phyloP scores from a whole-genome alignment of 2,329 filamentous ascomycete genomes.

The Colletotrichum somersetense region DNA sequence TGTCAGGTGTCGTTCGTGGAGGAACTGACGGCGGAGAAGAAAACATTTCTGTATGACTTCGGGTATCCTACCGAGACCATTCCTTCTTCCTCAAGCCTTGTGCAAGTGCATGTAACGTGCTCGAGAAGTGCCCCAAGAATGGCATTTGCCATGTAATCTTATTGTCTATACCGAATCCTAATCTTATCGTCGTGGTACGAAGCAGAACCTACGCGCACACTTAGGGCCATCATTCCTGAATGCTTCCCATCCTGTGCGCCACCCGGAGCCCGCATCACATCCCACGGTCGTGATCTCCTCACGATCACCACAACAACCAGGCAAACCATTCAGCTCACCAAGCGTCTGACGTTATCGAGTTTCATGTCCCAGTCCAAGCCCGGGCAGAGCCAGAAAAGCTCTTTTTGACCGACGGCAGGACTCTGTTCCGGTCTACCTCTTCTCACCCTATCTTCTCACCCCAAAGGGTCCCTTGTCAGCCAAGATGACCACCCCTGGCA shows the following conservation, averaged over 20 bases:
- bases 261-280: not conserved
- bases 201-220: not conserved
- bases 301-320: constrained; percentile 15
- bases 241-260: not conserved
- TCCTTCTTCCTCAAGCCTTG: not conserved
- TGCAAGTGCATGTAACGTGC: too few relatives aligned
- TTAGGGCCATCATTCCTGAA: not conserved
- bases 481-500: constrained; percentile 18
- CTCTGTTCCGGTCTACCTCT: constrained; percentile 29
- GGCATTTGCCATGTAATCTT: too few relatives aligned
- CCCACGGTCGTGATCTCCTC: not conserved
- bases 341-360: constrained; percentile 13
- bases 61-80: not conserved
- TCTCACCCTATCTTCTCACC: constrained; percentile 25
- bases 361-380: constrained; percentile 21
- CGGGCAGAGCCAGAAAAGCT: not conserved
- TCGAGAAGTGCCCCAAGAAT: not conserved
- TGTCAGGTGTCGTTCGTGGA: constrained; percentile 31
- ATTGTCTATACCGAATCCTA: too few relatives aligned
- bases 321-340: not conserved
- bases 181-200: not conserved
- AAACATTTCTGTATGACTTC: constrained; percentile 31
- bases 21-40: constrained; percentile 4
- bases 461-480: constrained; percentile 8
- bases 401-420: constrained; percentile 16